Evolutionary conservation across 805 yeast species (phyloP).

Genomic region (Starmerella powellii): DNA sequence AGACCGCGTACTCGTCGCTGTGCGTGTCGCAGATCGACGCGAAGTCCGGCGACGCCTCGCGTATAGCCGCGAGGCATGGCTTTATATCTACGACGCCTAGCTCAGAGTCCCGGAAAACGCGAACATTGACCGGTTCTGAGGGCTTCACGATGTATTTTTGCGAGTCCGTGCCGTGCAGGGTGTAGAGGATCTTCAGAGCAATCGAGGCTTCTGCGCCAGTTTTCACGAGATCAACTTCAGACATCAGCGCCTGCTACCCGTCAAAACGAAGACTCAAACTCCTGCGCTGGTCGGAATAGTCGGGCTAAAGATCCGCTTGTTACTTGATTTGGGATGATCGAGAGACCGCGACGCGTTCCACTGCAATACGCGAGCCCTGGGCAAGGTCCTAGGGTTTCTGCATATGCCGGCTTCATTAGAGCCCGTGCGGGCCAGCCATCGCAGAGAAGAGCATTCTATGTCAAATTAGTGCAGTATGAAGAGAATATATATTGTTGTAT

Average conservation of each 20-base stretch:
- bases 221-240: not conserved
- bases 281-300: too few relatives aligned
- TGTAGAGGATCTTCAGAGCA: conserved; percentile 31
- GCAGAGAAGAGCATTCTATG: too few relatives aligned
- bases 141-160: conserved; percentile 30
- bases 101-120: conserved; percentile 19
- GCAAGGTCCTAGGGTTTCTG: too few relatives aligned
- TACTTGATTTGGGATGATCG: too few relatives aligned
- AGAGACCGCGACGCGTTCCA: too few relatives aligned
- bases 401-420: too few relatives aligned
- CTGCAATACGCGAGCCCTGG: too few relatives aligned
- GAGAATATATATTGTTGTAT: too few relatives aligned
- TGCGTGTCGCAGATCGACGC: conserved; percentile 21
- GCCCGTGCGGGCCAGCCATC: too few relatives aligned
- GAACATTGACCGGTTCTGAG: conserved; percentile 17
- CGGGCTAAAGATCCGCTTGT: too few relatives aligned
- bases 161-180: conserved; percentile 27
- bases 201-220: conserved; percentile 5
- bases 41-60: conserved; percentile 31
- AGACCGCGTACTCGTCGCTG: conserved; percentile 32
- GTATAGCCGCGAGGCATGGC: conserved; percentile 28
- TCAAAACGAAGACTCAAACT: too few relatives aligned
- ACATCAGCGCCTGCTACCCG: not conserved
- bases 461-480: too few relatives aligned
- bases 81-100: conserved; percentile 28